phyloP scores from a whole-genome alignment of 345 rosid genomes.

The Citrus australasica region DNA sequence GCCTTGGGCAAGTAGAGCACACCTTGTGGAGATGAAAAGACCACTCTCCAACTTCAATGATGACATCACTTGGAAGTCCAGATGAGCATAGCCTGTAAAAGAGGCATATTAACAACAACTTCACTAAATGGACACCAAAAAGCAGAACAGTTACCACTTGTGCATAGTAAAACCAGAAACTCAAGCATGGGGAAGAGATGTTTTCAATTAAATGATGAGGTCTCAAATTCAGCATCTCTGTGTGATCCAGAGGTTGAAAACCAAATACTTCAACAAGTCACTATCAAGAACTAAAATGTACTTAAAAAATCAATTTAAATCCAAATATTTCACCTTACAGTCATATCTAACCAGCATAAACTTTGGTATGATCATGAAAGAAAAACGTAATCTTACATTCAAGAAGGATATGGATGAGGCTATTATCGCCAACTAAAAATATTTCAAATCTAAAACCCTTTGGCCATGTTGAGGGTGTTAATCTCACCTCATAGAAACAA shows the following conservation, averaged over 20 bases:
- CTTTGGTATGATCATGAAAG: background rate
- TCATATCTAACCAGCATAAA: background rate
- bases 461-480: background rate
- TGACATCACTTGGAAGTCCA: constrained; percentile 77
- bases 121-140: background rate
- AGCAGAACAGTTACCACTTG: background rate
- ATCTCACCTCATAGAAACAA: background rate
- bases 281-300: background rate
- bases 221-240: background rate
- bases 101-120: background rate
- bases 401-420: background rate
- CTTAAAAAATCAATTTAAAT: background rate
- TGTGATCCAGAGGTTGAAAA: background rate
- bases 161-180: background rate
- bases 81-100: constrained; percentile 63
- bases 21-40: constrained; percentile 92
- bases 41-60: constrained; percentile 64
- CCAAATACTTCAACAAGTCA: background rate
- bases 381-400: background rate
- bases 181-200: background rate
- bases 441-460: background rate
- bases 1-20: background rate
- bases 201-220: background rate
- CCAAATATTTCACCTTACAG: background rate
- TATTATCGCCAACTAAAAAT: background rate